These are phyloP conservation scores for Sordariomycetes sp. DNA, from an alignment of 2,329 filamentous ascomycete genomes.

Conservation along the genomic window DNA sequence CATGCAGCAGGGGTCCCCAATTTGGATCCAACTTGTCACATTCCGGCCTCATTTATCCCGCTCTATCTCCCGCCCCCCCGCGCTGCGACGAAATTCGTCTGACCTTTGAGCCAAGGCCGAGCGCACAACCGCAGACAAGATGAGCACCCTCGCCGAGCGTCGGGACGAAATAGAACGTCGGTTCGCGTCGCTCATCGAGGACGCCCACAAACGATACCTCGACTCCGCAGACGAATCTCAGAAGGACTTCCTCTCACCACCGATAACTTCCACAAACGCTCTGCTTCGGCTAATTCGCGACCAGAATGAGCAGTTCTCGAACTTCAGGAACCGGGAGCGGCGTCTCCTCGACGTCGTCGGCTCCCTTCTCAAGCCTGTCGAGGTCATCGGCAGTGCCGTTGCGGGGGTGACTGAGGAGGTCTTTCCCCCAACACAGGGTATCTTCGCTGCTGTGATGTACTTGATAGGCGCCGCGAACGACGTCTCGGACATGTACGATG, in stretches of 20 bases:
- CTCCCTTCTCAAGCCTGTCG: slow-evolving; percentile 19
- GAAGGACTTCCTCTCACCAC: slow-evolving; percentile 5
- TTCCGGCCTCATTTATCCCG: background rate
- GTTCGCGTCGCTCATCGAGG: slow-evolving; percentile 7
- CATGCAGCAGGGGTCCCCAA: background rate
- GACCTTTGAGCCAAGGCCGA: background rate
- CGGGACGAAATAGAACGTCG: slow-evolving; percentile 6
- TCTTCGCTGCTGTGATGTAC: slow-evolving; percentile 28
- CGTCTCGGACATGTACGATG: slow-evolving; percentile 29
- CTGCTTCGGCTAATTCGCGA: slow-evolving; percentile 5
- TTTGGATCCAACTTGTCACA: background rate
- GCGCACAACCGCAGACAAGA: background rate
- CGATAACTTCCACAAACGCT: slow-evolving; percentile 6
- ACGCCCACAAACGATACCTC: slow-evolving; percentile 7
- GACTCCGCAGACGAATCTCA: slow-evolving; percentile 2
- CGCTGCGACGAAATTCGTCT: background rate
- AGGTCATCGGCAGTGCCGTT: slow-evolving; percentile 23
- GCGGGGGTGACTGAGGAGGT: slow-evolving; percentile 20
- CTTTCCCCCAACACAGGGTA: slow-evolving; percentile 24
- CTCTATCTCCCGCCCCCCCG: background rate
- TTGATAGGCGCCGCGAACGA: slow-evolving; percentile 28
- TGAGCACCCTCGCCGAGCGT: background rate
- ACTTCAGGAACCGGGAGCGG: slow-evolving; percentile 7
- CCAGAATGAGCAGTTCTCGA: slow-evolving; percentile 8
- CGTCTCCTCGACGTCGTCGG: slow-evolving; percentile 7